Percentiles rank a stretch among this genome's conserved stretches.
These are phyloP conservation scores for Haberlea rhodopensis DNA, from an alignment of 257 asterid species.

Conservation along the genomic window DNA sequence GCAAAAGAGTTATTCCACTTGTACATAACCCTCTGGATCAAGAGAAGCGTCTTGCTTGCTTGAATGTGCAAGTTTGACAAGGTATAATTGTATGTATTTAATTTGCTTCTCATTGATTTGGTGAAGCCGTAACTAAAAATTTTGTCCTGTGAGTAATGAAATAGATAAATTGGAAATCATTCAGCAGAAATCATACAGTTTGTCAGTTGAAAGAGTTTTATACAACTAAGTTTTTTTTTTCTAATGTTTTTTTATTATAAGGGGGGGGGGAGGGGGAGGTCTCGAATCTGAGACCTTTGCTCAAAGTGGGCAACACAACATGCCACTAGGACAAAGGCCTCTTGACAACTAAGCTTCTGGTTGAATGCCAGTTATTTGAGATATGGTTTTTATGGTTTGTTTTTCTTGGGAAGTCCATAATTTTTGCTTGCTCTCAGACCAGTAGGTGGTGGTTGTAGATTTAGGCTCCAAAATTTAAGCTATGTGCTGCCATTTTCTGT, in stretches of 20 bases:
- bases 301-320: no score
- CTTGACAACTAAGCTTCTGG: not conserved
- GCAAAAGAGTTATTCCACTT: slow-evolving; percentile 84
- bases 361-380: slow-evolving; percentile 3
- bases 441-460: not conserved
- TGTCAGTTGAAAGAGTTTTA: not conserved
- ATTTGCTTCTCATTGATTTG: not conserved
- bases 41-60: slow-evolving; percentile 78
- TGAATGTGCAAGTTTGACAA: slow-evolving; percentile 83
- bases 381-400: not conserved
- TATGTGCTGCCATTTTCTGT: not conserved
- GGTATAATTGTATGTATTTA: slow-evolving; percentile 35
- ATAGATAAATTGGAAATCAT: not conserved
- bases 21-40: slow-evolving; percentile 80
- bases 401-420: not conserved
- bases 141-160: not conserved
- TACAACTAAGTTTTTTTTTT: no score
- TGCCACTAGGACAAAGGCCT: not conserved
- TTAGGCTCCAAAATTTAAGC: not conserved
- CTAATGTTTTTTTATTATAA: no score
- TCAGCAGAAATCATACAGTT: no score
- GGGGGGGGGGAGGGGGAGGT: no score
- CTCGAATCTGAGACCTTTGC: no score
- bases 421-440: not conserved
- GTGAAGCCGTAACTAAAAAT: not conserved